Base-by-base conservation (phyloP, 345 rosid genomes). In the Excoecaria agallocha region DNA sequence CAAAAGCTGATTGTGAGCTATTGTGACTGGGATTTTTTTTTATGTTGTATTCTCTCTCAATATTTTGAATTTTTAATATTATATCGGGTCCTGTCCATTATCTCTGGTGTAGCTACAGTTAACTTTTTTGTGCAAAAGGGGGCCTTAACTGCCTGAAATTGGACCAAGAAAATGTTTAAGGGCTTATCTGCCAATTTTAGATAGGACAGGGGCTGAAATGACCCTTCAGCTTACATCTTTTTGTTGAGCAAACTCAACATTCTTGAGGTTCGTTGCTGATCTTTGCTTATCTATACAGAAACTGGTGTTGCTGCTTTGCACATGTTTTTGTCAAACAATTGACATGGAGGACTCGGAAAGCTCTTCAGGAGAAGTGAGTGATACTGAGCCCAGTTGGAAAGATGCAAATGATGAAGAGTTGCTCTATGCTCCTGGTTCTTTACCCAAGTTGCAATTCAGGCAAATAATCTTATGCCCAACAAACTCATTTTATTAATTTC, bases 1-100 rank as follows among this genome's bases (percentile, higher is more conserved):
- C 77, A 87, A 78, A 94, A 86, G 83, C 85, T 94, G 73, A 78
- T 91, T 3, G 97, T 91, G 22, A 91, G 98, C 87, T 91, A 85
- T 68, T 84, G 91, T 75, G 87, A 91, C 59, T 90, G 97, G 99
- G 64, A n/a, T 11, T 70, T 16, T 30, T 30, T 30, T 30, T 30
- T 30, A 30, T 30, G 30, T 30, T 2, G 2, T 30, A 30, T 30
- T 30, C 30, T 30, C 2, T 30, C 30, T 30, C 30, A 30, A 30
- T 30, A 30, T 30, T 30, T 30, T 30, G 30, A 30, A 30, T 30
- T 30, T 30, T 30, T 30, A 30, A 30, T 30, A 30, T 30, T 30
- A 30, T 30, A 30, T 30, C 2, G 30, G 2, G 30, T 30, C 30
- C 30, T 30, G 30, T 30, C 30, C 30, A 30, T 30, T 30, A 30